phyloP scores from a whole-genome alignment of 148 eudicot genomes.

The Heliosperma pusillum region DNA sequence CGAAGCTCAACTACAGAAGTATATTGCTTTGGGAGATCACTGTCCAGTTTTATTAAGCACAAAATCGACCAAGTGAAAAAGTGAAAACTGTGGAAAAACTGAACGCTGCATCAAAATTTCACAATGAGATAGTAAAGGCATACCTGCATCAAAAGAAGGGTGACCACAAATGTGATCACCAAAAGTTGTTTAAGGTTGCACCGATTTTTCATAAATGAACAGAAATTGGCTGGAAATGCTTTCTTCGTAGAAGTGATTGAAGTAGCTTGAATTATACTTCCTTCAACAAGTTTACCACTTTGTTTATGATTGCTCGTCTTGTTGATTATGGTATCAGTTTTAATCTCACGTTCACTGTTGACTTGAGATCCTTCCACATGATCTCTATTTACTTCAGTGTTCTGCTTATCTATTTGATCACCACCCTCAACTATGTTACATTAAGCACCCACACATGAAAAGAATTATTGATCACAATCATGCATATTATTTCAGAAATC shows the following conservation, averaged over 20 bases:
- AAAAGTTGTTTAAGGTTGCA: slow-evolving; percentile 23
- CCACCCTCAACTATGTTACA: slow-evolving; percentile 22
- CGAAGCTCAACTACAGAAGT: background rate
- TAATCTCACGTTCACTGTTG: slow-evolving; percentile 26
- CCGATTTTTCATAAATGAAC: slow-evolving; percentile 16
- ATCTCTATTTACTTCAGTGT: slow-evolving; percentile 28
- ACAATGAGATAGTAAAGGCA: background rate
- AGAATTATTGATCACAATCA: background rate
- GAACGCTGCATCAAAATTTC: background rate
- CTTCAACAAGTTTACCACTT: slow-evolving; percentile 20
- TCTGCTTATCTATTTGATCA: slow-evolving; percentile 29
- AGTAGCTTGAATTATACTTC: slow-evolving; percentile 23
- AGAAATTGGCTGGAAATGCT: slow-evolving; percentile 32
- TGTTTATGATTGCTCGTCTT: slow-evolving; percentile 25
- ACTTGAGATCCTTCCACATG: slow-evolving; percentile 19
- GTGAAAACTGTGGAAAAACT: background rate
- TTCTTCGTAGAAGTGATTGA: slow-evolving; percentile 35
- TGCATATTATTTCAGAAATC: background rate
- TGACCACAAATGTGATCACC: slow-evolving; percentile 24
- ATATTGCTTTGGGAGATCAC: background rate
- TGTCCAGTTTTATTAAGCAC: background rate
- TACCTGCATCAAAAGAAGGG: slow-evolving; percentile 38
- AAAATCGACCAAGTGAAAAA: background rate
- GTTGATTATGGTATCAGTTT: slow-evolving; percentile 22
- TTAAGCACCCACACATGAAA: slow-evolving; percentile 8